Conservation (phyloP, 257 asterid genomes). For the Scutellaria barbata region DNA sequence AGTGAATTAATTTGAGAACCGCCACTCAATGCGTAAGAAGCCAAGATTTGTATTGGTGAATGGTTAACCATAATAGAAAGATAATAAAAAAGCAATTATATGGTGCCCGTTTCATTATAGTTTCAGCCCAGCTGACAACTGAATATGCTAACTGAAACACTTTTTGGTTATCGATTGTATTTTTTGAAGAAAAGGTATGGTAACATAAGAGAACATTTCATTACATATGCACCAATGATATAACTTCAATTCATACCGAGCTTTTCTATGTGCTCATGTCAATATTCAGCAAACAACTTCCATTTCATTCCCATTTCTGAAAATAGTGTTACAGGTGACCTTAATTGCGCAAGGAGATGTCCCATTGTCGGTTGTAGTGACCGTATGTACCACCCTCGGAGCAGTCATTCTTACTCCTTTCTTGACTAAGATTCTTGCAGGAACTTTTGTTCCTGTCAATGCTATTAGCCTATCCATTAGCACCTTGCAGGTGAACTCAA, state of each 20-base stretch:
- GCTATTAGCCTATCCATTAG: conserved; percentile 79
- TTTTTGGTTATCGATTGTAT: neutral
- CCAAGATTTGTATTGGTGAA: neutral
- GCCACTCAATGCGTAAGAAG: neutral
- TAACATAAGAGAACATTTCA: neutral
- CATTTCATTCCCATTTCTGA: conserved; percentile 43
- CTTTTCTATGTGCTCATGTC: conserved; percentile 22
- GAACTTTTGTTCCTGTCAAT: conserved; percentile 80
- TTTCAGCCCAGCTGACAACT: conserved; percentile 19
- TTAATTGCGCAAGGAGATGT: conserved; percentile 93
- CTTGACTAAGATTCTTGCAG: conserved; percentile 78
- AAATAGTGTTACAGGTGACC: conserved; percentile 81
- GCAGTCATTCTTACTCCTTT: conserved; percentile 90
- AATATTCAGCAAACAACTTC: neutral
- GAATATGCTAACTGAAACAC: conserved; percentile 13
- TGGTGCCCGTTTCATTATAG: neutral
- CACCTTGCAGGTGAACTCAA: conserved; percentile 75
- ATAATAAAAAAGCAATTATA: neutral
- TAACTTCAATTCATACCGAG: conserved; percentile 10
- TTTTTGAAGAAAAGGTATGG: conserved; percentile 8
- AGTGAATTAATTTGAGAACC: neutral
- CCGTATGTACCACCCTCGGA: conserved; percentile 81
- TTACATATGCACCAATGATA: neutral
- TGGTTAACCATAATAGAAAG: neutral
- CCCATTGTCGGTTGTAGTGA: conserved; percentile 85